phyloP scores from a whole-genome alignment of 2,329 filamentous ascomycete genomes.

The Colletotrichum gloeosporioides region DNA sequence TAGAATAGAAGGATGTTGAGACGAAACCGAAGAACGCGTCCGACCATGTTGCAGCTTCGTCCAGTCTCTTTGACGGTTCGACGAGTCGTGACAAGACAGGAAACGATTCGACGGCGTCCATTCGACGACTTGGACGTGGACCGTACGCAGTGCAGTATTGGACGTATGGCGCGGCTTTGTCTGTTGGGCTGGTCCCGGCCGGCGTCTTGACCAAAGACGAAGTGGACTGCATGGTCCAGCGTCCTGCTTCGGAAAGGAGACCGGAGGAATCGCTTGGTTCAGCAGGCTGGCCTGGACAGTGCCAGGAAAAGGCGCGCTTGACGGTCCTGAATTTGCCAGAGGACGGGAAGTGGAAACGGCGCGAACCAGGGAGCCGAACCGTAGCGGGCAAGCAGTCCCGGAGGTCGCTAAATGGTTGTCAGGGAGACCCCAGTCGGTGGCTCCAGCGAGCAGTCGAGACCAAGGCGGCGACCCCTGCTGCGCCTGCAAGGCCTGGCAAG shows the following conservation, averaged over 20 bases:
- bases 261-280: neutral
- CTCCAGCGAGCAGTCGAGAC: slow-evolving; percentile 16
- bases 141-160: neutral
- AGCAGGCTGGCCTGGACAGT: neutral
- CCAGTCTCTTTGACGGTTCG: neutral
- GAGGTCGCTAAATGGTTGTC: slow-evolving; percentile 4
- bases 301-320: neutral
- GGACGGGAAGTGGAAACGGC: slow-evolving; percentile 9
- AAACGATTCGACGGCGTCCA: neutral
- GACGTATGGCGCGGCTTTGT: neutral
- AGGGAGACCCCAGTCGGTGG: slow-evolving; percentile 15
- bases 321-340: slow-evolving; percentile 16
- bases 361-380: slow-evolving; percentile 8
- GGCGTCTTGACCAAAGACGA: neutral
- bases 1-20: slow-evolving; percentile 7
- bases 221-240: neutral
- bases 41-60: slow-evolving; percentile 21
- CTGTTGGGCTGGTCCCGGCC: neutral
- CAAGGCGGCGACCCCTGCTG: slow-evolving; percentile 10
- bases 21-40: slow-evolving; percentile 20
- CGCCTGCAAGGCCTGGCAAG: neutral
- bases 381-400: slow-evolving; percentile 14
- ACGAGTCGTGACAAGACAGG: slow-evolving; percentile 3
- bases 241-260: neutral
- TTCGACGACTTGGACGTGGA: neutral